A percentile compares a stretch with the other conserved stretches of the same genome.
Evolutionary conservation across 495 filamentous ascomycete genomes (phyloP).

Genomic region (Talaromyces proteolyticus): DNA sequence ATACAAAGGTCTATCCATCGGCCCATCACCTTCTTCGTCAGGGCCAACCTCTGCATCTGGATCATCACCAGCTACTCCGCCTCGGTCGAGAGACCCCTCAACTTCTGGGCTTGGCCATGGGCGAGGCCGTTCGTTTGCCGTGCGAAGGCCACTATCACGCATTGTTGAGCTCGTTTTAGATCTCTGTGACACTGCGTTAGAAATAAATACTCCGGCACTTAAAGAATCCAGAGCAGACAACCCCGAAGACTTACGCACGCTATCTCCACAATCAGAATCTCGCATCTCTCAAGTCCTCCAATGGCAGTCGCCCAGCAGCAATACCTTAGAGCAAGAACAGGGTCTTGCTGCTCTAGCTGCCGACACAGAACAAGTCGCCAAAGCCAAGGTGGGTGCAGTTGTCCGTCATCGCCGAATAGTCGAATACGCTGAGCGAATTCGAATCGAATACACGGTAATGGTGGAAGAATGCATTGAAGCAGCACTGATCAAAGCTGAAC

Average conservation of each 20-base stretch:
- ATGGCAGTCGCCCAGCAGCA: conserved; percentile 89
- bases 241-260: conserved; percentile 70
- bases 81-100: conserved; percentile 77
- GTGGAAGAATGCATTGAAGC: conserved; percentile 94
- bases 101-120: conserved; percentile 63
- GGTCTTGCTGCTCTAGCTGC: conserved; percentile 80
- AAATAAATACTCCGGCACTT: conserved; percentile 88
- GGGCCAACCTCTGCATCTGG: conserved; percentile 56
- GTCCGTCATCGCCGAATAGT: conserved; percentile 87
- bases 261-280: conserved; percentile 92
- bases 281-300: conserved; percentile 88
- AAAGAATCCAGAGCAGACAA: conserved; percentile 69
- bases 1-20: conserved; percentile 88
- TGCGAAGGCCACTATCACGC: conserved; percentile 79
- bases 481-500: conserved; percentile 83
- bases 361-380: conserved; percentile 78
- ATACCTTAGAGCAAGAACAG: conserved; percentile 90
- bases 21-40: conserved; percentile 56
- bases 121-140: conserved; percentile 76
- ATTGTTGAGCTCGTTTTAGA: conserved; percentile 94
- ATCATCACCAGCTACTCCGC: conserved; percentile 62
- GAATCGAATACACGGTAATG: conserved; percentile 81
- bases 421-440: conserved; percentile 93
- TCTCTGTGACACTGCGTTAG: conserved; percentile 90
- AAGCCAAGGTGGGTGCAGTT: conserved; percentile 86